Evolutionary conservation across 768 basidiomycete species (phyloP).

Genomic region (Serendipita sp.): DNA sequence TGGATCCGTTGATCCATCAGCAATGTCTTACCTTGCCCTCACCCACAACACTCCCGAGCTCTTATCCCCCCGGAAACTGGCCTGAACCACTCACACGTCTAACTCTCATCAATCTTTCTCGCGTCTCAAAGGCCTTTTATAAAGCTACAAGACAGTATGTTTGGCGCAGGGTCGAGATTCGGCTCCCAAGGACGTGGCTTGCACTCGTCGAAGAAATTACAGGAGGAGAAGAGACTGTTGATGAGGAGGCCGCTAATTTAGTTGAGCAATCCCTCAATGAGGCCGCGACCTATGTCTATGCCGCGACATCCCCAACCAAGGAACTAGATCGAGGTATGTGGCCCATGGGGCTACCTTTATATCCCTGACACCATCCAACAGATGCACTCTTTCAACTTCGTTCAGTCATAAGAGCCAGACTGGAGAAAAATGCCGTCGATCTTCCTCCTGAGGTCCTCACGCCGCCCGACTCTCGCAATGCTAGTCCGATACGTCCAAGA

Average conservation of each 20-base stretch:
- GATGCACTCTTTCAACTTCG: not conserved
- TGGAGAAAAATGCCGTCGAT: conserved; percentile 30
- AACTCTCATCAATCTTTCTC: conserved; percentile 54
- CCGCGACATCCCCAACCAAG: conserved; percentile 20
- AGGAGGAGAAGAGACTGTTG: conserved; percentile 34
- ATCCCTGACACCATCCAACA: too few relatives aligned
- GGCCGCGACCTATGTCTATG: conserved; percentile 45
- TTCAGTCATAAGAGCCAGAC: not conserved
- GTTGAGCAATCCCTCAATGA: conserved; percentile 53
- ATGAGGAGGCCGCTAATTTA: conserved; percentile 38
- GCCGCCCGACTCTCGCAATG: conserved; percentile 67
- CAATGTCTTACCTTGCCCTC: conserved; percentile 17
- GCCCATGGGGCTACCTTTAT: too few relatives aligned
- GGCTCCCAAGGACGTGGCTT: conserved; percentile 73
- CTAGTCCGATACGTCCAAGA: conserved; percentile 59
- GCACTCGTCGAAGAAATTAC: conserved; percentile 64
- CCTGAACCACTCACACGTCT: conserved; percentile 46
- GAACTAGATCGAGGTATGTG: not conserved
- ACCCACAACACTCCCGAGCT: conserved; percentile 54
- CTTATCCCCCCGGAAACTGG: conserved; percentile 56
- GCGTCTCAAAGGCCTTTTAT: conserved; percentile 64
- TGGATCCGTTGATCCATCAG: conserved; percentile 48
- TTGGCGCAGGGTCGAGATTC: conserved; percentile 70
- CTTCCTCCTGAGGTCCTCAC: conserved; percentile 63
- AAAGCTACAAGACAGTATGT: conserved; percentile 78